Evolutionary conservation across 1,139 yeast species (phyloP).

Genomic region (Hyphopichia khmerensis): DNA sequence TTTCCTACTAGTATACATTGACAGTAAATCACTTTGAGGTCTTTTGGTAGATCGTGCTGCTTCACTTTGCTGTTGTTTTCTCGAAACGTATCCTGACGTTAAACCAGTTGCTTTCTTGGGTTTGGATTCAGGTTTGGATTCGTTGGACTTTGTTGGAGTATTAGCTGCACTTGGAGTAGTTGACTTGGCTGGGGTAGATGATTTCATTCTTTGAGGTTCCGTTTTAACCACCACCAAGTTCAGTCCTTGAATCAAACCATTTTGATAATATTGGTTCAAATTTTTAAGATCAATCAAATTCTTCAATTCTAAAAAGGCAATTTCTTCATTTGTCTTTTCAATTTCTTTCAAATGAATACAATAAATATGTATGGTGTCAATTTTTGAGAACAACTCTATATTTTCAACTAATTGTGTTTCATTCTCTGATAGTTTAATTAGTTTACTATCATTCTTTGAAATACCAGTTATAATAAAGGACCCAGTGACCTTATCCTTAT

Average conservation of each 20-base stretch:
- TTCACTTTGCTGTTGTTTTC: slow-evolving; percentile 5
- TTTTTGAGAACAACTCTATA: slow-evolving; percentile 16
- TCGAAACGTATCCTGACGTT: slow-evolving; percentile 10
- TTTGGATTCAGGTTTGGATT: not conserved
- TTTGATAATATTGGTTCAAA: slow-evolving; percentile 18
- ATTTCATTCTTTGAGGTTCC: not conserved
- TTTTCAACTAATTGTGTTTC: slow-evolving; percentile 16
- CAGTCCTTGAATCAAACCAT: slow-evolving; percentile 40
- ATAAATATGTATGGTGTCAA: slow-evolving; percentile 33
- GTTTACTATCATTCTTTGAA: slow-evolving; percentile 8
- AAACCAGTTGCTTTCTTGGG: slow-evolving; percentile 5
- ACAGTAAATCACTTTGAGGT: slow-evolving; percentile 5
- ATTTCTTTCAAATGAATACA: slow-evolving; percentile 21
- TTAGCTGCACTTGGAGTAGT: not conserved
- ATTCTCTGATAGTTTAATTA: slow-evolving; percentile 22
- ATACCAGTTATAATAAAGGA: slow-evolving; percentile 34
- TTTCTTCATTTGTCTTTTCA: slow-evolving; percentile 18
- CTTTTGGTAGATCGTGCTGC: slow-evolving; percentile 2
- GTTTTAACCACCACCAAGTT: slow-evolving; percentile 14
- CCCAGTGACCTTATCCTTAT: slow-evolving; percentile 30
- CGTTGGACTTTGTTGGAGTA: not conserved
- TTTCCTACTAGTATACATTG: slow-evolving; percentile 24
- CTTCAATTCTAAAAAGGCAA: slow-evolving; percentile 30
- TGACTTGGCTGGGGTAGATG: not conserved
- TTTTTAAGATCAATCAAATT: slow-evolving; percentile 17